Conservation (phyloP, 1,284 basidiomycete species). For the Trametes versicolor region DNA sequence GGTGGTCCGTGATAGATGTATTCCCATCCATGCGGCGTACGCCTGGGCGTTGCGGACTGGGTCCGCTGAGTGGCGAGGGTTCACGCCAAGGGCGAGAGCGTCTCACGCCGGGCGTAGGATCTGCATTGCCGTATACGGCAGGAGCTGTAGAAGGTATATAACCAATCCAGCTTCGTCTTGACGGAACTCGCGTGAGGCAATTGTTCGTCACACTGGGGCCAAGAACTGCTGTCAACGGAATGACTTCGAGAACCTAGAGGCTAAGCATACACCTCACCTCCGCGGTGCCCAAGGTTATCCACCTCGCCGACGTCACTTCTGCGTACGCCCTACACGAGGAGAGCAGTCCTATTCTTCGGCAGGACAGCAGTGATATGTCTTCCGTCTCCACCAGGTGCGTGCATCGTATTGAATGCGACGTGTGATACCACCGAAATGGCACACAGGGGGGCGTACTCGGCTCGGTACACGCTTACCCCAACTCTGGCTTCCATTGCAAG, state of each 20-base stretch:
- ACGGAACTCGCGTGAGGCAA: background rate
- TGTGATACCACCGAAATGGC: background rate
- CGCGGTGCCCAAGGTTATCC: background rate
- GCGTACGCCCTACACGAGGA: background rate
- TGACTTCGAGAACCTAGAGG: slow-evolving; percentile 1
- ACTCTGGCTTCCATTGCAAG: background rate
- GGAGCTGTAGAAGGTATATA: background rate
- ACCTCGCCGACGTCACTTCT: background rate
- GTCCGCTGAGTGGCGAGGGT: slow-evolving; percentile 25
- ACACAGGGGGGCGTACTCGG: background rate
- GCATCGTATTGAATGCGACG: background rate
- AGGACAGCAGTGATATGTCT: background rate
- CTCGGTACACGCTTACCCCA: slow-evolving; percentile 8
- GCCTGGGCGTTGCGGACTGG: slow-evolving; percentile 7
- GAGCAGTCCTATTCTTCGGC: background rate
- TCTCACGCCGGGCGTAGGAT: slow-evolving; percentile 24
- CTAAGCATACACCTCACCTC: background rate
- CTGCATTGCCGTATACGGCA: slow-evolving; percentile 22
- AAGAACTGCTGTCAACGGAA: slow-evolving; percentile 2
- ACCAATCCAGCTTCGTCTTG: slow-evolving; percentile 10
- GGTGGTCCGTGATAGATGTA: slow-evolving; percentile 1
- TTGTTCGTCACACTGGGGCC: background rate
- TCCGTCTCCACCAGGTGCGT: background rate
- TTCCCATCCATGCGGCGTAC: slow-evolving; percentile 11
- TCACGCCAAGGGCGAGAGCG: slow-evolving; percentile 22